phyloP scores from a whole-genome alignment of 179 eudicot genomes.

The Silene coronaria region DNA sequence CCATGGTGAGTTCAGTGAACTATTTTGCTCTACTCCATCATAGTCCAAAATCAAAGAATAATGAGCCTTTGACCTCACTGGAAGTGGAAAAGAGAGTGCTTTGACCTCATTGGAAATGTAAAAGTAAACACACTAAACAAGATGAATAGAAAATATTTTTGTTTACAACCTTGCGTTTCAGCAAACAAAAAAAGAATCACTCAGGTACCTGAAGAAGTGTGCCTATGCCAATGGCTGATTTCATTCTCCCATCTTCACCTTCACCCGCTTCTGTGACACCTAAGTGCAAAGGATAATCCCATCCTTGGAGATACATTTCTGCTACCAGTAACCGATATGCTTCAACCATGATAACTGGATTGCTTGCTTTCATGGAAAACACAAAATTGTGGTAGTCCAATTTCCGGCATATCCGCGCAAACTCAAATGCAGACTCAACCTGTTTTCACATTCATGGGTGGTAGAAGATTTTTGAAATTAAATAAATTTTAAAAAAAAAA shows the following conservation, averaged over 20 bases:
- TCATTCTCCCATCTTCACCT: constrained; percentile 99
- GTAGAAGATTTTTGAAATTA: constrained; percentile 9
- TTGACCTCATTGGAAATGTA: no score
- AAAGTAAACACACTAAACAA: no score
- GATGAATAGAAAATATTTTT: no score
- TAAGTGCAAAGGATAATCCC: constrained; percentile 95
- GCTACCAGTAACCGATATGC: constrained; percentile 93
- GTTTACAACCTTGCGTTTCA: no score
- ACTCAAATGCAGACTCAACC: constrained; percentile 99
- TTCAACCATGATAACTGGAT: constrained; percentile 96
- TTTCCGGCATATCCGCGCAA: constrained; percentile 93
- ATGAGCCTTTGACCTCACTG: no score
- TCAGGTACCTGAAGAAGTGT: constrained; percentile 87
- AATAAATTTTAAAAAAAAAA: constrained; percentile 12
- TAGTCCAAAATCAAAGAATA: no score
- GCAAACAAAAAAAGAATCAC: no score
- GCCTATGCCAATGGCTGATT: constrained; percentile 97
- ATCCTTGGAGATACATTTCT: constrained; percentile 90
- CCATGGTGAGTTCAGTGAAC: no score
- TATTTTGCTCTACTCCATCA: no score
- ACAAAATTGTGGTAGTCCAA: constrained; percentile 91
- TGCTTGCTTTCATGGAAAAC: constrained; percentile 98
- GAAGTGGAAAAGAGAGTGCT: no score
- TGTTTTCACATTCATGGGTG: constrained; percentile 28
- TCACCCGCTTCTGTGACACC: constrained; percentile 99